A percentile compares a stretch with the other conserved stretches of the same genome.
These are phyloP conservation scores for Colletotrichum aenigma DNA, from an alignment of 2,329 filamentous ascomycete species.

Conservation along the genomic window DNA sequence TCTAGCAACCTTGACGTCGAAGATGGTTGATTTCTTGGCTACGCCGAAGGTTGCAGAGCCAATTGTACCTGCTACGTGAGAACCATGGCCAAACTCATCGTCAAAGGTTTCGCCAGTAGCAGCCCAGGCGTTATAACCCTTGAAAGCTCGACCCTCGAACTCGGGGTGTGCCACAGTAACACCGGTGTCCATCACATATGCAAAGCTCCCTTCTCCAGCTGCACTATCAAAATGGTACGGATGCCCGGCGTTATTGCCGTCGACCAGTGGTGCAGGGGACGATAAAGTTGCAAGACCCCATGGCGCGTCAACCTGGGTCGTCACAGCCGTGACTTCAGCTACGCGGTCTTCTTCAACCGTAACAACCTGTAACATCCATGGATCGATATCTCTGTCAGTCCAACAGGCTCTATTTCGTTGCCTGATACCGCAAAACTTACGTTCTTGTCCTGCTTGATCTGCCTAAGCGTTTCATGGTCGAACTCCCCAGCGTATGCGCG, in stretches of 20 bases:
- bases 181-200: slow-evolving; percentile 30
- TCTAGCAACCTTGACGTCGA: neutral
- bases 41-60: neutral
- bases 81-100: neutral
- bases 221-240: slow-evolving; percentile 24
- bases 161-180: slow-evolving; percentile 31
- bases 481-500: slow-evolving; percentile 24
- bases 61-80: neutral
- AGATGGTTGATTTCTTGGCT: neutral
- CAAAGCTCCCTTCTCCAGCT: slow-evolving; percentile 26
- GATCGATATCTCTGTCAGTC: neutral
- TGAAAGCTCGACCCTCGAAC: slow-evolving; percentile 46
- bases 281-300: slow-evolving; percentile 39
- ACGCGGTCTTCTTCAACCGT: neutral
- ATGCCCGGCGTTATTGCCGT: slow-evolving; percentile 17
- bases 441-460: neutral
- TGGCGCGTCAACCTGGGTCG: neutral
- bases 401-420: neutral
- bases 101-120: neutral
- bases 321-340: neutral
- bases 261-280: slow-evolving; percentile 33
- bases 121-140: slow-evolving; percentile 35
- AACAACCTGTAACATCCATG: neutral
- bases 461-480: neutral
- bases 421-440: neutral